Evolutionary conservation across 2,329 filamentous ascomycete genomes (phyloP).

Genomic region (Stenocarpella maydis): DNA sequence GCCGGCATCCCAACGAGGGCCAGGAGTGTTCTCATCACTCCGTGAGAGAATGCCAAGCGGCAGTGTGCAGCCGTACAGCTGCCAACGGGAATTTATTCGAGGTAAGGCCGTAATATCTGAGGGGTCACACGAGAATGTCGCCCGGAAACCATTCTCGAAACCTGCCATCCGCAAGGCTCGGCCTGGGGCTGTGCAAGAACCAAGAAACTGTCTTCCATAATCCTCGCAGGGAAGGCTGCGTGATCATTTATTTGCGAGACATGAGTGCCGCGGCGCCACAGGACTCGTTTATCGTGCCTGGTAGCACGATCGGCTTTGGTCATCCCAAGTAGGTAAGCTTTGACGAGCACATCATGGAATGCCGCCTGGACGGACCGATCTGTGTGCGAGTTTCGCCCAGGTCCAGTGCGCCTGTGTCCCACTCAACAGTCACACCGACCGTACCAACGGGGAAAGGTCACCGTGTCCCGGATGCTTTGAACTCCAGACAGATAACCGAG

Average conservation of each 20-base stretch:
- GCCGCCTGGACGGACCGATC: slow-evolving; percentile 11
- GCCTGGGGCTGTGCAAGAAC: slow-evolving; percentile 2
- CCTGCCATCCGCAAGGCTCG: slow-evolving; percentile 40
- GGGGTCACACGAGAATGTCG: slow-evolving; percentile 9
- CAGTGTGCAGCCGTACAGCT: slow-evolving; percentile 11
- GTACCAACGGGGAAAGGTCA: slow-evolving; percentile 82
- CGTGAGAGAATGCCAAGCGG: slow-evolving; percentile 16
- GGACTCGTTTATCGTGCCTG: slow-evolving; percentile 31
- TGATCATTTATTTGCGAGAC: slow-evolving; percentile 31
- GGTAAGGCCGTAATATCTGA: slow-evolving; percentile 41
- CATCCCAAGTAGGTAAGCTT: slow-evolving; percentile 50
- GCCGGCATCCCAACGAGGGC: neutral
- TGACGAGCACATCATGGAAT: slow-evolving; percentile 47
- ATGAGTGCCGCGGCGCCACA: slow-evolving; percentile 31
- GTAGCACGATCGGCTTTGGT: slow-evolving; percentile 42
- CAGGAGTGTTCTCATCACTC: slow-evolving; percentile 12
- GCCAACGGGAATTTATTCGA: slow-evolving; percentile 10
- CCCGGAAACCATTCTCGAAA: slow-evolving; percentile 33
- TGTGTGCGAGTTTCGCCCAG: slow-evolving; percentile 21
- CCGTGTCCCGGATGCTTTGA: slow-evolving; percentile 82
- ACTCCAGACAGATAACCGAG: slow-evolving; percentile 85
- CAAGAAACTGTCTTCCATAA: slow-evolving; percentile 15
- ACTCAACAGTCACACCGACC: slow-evolving; percentile 67
- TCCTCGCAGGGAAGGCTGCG: slow-evolving; percentile 34
- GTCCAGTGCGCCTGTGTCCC: slow-evolving; percentile 27